Base-by-base conservation (phyloP, 169 alveolate genomes). In the Miamiensis avidus region DNA sequence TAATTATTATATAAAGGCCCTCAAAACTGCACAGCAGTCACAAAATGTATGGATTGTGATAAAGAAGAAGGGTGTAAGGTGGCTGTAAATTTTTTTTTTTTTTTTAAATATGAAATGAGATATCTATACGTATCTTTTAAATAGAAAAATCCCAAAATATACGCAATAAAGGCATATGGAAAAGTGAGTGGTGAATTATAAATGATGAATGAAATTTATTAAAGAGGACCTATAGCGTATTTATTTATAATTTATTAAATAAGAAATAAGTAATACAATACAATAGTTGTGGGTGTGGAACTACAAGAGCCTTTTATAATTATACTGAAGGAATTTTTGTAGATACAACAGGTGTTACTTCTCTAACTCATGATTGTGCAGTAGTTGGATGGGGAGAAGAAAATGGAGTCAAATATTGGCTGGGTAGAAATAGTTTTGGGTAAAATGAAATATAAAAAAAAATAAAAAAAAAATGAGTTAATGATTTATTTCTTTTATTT, bases 361-460 rank as follows among this genome's bases (percentile, higher is more conserved):
- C 75, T n/a, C 30, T 32, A 28, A n/a, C 94, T 75, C 98, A 96
- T 90, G 98, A 95, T 49, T 97, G 95, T 32, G 92, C 95, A 78
- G 93, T 89, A 49, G 98, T 95, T 32, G 98, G 98, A 30, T 96
- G 95, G 87, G 96, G 96, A 76, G 85, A 86, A 75, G 95, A 91
- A n/a, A 87, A 77, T 74, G 90, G 86, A 78, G 65, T 77, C 29
- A 31, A 65, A 49, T 20, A 49, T 20, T 11, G 69, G 20, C 69
- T 49, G 4, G 69, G 69, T 49, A 49, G 4, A 49, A 49, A 49
- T 11, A 49, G 4, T 11, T 49, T 49, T 49, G n/a, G 20, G 26
- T 49, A 11, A 49, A 49, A 49, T 49, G 20, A 49, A 49, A 49
- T 49, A 49, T 49, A 11, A 11, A 49, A 49, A 49, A 49, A 11